Percentiles rank a stretch among this genome's conserved stretches.
These are phyloP conservation scores for Eimeria tenella DNA, from an alignment of 169 alveolate species.

Conservation along the genomic window DNA sequence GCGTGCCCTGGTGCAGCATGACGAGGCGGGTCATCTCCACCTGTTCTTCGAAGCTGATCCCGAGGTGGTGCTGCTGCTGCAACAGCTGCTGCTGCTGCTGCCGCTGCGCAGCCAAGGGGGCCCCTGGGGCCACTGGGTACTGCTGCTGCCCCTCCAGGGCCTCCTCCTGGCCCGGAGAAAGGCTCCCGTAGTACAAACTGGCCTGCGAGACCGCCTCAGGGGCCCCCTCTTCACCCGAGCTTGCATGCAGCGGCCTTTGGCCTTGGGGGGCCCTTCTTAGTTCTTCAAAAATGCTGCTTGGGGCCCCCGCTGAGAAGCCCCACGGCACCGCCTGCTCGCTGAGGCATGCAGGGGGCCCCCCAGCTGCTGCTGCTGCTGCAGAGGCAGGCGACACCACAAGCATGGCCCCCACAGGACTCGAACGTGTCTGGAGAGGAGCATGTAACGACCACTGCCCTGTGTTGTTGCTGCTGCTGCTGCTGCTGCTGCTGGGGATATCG, in stretches of 20 bases:
- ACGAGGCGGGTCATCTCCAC: not conserved
- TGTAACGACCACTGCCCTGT: not conserved
- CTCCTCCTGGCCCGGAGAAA: not conserved
- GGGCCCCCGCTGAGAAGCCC: not conserved
- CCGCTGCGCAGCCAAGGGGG: not conserved
- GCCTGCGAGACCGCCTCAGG: not conserved
- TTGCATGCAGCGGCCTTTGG: not conserved
- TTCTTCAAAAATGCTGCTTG: not conserved
- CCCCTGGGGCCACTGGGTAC: not conserved
- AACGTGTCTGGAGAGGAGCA: not conserved
- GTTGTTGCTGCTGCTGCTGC: not conserved
- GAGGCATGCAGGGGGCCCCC: not conserved
- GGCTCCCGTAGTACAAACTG: too few species aligned
- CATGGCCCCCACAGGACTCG: not conserved
- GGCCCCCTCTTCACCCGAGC: not conserved
- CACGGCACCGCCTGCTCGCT: not conserved
- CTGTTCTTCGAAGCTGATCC: not conserved
- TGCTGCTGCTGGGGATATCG: not conserved
- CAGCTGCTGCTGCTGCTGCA: conserved; percentile 7
- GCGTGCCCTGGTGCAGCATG: not conserved
- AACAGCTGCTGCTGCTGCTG: not conserved
- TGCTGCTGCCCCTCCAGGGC: not conserved
- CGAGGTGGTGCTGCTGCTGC: not conserved
- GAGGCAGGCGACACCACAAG: not conserved
- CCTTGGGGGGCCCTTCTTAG: not conserved